phyloP scores from a whole-genome alignment of 495 filamentous ascomycete genomes.

The Aspergillus kassunensis region DNA sequence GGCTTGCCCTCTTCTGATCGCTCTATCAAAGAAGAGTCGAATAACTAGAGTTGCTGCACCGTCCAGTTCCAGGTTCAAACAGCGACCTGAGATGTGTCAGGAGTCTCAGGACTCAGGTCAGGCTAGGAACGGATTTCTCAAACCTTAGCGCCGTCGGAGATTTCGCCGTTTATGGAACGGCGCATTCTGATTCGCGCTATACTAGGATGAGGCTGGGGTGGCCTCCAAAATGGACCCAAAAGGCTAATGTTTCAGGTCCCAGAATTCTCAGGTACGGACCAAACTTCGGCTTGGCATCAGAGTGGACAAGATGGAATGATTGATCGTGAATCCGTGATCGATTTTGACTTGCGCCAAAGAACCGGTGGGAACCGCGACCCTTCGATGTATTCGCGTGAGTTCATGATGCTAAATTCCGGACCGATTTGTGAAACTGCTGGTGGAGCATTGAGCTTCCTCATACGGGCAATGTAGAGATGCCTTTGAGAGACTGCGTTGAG shows the following conservation, averaged over 20 bases:
- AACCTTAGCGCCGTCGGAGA: constrained; percentile 19
- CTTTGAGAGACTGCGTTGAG: background rate
- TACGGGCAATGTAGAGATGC: constrained; percentile 3
- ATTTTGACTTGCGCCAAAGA: background rate
- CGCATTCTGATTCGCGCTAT: constrained; percentile 4
- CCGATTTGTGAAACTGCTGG: background rate
- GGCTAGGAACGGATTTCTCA: constrained; percentile 2
- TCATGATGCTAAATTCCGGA: background rate
- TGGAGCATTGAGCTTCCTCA: constrained; percentile 1
- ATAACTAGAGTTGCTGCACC: background rate
- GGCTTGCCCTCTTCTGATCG: background rate
- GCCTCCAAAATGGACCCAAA: constrained; percentile 10
- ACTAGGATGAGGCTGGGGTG: constrained; percentile 9
- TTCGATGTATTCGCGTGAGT: background rate
- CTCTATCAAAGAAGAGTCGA: background rate
- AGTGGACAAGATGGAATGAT: too few species aligned
- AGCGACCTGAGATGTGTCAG: background rate
- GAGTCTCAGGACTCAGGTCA: background rate
- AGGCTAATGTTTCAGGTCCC: constrained; percentile 14
- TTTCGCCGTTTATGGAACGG: constrained; percentile 22
- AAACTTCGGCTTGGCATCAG: constrained; percentile 7
- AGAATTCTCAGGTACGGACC: constrained; percentile 5
- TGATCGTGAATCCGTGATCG: background rate
- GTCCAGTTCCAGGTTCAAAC: constrained; percentile 6
- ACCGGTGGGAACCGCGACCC: background rate